Conservation (phyloP, 2,329 filamentous ascomycete species). For the Colletotrichum scovillei region DNA sequence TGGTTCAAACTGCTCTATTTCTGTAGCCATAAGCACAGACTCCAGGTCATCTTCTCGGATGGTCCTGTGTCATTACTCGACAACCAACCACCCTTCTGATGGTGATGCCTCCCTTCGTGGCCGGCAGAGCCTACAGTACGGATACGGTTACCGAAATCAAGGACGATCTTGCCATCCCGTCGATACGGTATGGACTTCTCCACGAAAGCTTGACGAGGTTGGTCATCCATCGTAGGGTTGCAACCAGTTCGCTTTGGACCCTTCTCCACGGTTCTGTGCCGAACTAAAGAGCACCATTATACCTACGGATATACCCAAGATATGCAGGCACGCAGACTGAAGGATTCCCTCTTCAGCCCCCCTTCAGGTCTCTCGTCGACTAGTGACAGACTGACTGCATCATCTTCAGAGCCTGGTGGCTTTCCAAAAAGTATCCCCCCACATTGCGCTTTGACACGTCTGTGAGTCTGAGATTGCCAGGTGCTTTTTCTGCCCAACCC, state of each 20-base stretch:
- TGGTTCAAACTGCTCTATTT: neutral
- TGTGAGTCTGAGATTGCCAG: constrained; percentile 11
- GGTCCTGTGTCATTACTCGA: neutral
- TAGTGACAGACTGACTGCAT: neutral
- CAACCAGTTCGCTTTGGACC: neutral
- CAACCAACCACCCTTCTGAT: neutral
- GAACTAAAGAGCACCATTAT: neutral
- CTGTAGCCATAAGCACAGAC: constrained; percentile 17
- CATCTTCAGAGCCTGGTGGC: neutral
- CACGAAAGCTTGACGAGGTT: neutral
- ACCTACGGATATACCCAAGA: neutral
- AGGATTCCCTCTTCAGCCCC: neutral
- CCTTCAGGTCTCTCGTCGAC: neutral
- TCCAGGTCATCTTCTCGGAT: neutral
- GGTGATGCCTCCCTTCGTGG: neutral
- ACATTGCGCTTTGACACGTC: constrained; percentile 31
- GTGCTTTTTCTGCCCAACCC: constrained; percentile 2
- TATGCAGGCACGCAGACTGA: neutral
- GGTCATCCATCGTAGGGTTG: neutral
- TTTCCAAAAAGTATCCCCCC: neutral
- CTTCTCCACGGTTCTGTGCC: neutral
- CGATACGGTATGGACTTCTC: neutral
- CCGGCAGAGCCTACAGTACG: neutral
- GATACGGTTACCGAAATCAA: neutral
- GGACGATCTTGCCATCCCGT: neutral